Evolutionary conservation across 176 grass and related monocot species (phyloP).

Genomic region (Aegilops bicornis): DNA sequence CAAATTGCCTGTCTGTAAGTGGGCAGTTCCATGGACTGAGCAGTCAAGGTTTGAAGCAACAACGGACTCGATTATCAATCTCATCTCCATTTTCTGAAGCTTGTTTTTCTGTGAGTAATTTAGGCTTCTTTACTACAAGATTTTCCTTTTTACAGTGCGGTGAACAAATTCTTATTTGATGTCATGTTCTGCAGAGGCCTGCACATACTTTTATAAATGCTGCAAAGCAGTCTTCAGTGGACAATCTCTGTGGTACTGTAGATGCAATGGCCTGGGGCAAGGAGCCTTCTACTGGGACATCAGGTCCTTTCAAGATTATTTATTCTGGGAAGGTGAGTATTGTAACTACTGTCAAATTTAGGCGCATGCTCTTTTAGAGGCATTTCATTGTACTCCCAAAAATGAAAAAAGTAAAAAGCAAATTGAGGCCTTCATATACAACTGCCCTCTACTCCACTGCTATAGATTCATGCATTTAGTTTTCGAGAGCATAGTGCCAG

Average conservation of each 20-base stretch:
- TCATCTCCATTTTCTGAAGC: constrained; percentile 94
- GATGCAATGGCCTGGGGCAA: constrained; percentile 91
- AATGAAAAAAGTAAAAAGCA: neutral
- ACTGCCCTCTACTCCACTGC: neutral
- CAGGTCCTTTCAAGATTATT: constrained; percentile 76
- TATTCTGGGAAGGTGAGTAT: constrained; percentile 63
- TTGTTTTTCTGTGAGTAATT: constrained; percentile 86
- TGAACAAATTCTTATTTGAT: constrained; percentile 26
- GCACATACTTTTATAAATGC: constrained; percentile 77
- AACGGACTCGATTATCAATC: constrained; percentile 50
- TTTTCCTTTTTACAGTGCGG: constrained; percentile 3
- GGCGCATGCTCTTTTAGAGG: neutral
- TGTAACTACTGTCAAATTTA: constrained; percentile 17
- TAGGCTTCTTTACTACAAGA: constrained; percentile 23
- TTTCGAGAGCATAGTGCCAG: constrained; percentile 16
- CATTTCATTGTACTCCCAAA: neutral
- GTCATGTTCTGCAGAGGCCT: constrained; percentile 64
- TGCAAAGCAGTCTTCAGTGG: constrained; percentile 75
- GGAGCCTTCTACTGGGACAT: constrained; percentile 69
- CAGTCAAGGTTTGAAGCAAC: constrained; percentile 70
- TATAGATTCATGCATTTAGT: constrained; percentile 21
- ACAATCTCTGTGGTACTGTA: constrained; percentile 69
- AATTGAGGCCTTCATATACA: constrained; percentile 17
- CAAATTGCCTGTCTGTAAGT: constrained; percentile 72
- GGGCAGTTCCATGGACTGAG: constrained; percentile 82